phyloP scores from a whole-genome alignment of 2,329 filamentous ascomycete species.

The Trichoderma afroharzianum region DNA sequence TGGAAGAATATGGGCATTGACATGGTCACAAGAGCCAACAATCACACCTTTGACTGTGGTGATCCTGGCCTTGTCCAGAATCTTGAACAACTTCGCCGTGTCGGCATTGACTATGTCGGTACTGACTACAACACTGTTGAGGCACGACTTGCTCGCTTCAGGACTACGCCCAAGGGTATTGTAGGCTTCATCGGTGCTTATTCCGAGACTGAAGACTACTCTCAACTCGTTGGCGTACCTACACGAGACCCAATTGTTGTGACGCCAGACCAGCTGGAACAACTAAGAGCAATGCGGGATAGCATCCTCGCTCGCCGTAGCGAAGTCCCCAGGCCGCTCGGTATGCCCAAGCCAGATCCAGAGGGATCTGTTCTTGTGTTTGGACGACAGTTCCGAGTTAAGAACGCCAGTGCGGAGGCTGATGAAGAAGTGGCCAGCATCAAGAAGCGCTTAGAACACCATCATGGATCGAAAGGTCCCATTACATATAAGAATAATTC shows the following conservation, averaged over 20 bases:
- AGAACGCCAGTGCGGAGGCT: neutral
- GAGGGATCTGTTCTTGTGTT: slow-evolving; percentile 5
- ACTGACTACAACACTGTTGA: neutral
- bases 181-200: slow-evolving; percentile 1
- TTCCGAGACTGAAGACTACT: neutral
- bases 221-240: neutral
- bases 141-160: neutral
- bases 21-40: slow-evolving; percentile 9
- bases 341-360: neutral
- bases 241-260: neutral
- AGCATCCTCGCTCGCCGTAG: neutral
- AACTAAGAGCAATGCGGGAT: neutral
- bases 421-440: neutral
- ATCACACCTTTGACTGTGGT: slow-evolving; percentile 1
- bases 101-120: slow-evolving; percentile 4
- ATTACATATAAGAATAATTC: slow-evolving; percentile 6
- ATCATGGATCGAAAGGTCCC: neutral
- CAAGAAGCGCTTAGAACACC: neutral
- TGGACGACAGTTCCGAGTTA: neutral
- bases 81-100: slow-evolving; percentile 5
- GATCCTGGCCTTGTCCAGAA: slow-evolving; percentile 1
- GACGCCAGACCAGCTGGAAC: neutral
- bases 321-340: neutral
- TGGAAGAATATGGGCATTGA: slow-evolving; percentile 9
- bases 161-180: slow-evolving; percentile 2